These are phyloP conservation scores for Linum usitatissimum DNA, from an alignment of 345 rosid species.

Conservation along the genomic window DNA sequence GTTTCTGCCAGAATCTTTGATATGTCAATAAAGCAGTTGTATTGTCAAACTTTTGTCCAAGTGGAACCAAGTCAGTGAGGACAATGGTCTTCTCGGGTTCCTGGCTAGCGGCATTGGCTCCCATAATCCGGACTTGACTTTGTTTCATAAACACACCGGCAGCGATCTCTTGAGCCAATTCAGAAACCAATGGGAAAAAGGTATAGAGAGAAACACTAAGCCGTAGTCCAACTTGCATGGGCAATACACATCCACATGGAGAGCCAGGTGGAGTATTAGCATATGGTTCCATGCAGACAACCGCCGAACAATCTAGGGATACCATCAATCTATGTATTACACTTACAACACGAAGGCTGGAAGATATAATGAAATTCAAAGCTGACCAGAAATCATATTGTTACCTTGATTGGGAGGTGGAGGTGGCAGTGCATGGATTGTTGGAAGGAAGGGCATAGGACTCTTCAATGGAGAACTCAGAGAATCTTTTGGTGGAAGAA, in stretches of 20 bases:
- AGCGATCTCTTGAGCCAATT: conserved; percentile 69
- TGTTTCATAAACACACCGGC: conserved; percentile 87
- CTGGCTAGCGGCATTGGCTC: conserved; percentile 78
- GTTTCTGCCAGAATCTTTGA: conserved; percentile 81
- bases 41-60: conserved; percentile 64
- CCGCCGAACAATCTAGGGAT: conserved; percentile 64
- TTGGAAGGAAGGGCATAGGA: conserved; percentile 49
- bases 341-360: not conserved
- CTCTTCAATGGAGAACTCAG: conserved; percentile 37
- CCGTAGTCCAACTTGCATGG: conserved; percentile 79
- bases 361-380: not conserved
- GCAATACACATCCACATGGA: conserved; percentile 89
- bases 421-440: conserved; percentile 65
- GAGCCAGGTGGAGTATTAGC: conserved; percentile 93
- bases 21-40: conserved; percentile 64
- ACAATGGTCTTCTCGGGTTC: conserved; percentile 77
- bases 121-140: conserved; percentile 92
- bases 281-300: conserved; percentile 62
- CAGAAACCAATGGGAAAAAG: conserved; percentile 91
- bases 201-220: conserved; percentile 73
- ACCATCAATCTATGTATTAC: conserved; percentile 13
- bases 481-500: conserved; percentile 28
- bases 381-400: conserved; percentile 1
- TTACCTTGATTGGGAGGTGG: conserved; percentile 95
- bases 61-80: conserved; percentile 81